Conservation (phyloP, 495 filamentous ascomycete genomes). For the Tuber melanosporum region DNA sequence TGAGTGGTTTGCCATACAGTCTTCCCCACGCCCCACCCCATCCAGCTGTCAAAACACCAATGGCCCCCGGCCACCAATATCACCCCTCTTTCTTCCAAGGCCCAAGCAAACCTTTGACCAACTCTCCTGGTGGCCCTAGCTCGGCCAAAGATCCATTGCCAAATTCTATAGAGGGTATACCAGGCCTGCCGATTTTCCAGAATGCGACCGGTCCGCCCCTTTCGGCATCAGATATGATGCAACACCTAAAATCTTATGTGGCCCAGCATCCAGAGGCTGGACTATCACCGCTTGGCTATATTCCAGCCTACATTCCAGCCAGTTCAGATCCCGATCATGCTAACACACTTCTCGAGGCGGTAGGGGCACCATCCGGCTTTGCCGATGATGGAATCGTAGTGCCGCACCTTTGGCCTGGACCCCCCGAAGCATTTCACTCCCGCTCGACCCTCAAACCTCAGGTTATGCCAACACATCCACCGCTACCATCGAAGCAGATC, state of each 20-base stretch:
- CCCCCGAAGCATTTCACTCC: not conserved
- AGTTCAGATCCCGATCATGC: not conserved
- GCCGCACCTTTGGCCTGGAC: not conserved
- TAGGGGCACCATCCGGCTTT: conserved; percentile 7
- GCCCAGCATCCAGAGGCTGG: not conserved
- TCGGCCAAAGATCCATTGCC: not conserved
- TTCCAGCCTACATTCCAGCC: conserved; percentile 3
- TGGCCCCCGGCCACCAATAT: not conserved
- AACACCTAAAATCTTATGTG: not conserved
- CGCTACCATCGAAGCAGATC: conserved; percentile 25
- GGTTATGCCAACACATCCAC: conserved; percentile 18
- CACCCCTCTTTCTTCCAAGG: not conserved
- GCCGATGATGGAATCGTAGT: not conserved
- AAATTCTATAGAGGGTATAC: not conserved
- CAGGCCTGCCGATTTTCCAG: not conserved
- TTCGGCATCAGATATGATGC: not conserved
- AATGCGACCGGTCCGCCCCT: not conserved
- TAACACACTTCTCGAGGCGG: not conserved
- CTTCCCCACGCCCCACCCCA: not conserved
- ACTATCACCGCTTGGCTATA: not conserved
- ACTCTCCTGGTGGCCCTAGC: not conserved
- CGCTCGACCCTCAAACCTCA: not conserved
- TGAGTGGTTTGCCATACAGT: not conserved
- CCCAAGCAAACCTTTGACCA: not conserved
- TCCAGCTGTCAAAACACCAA: not conserved